A percentile compares a stretch with the other conserved stretches of the same genome.
These are phyloP conservation scores for Debaryomyces maramus DNA, from an alignment of 805 yeast genomes.

Conservation along the genomic window DNA sequence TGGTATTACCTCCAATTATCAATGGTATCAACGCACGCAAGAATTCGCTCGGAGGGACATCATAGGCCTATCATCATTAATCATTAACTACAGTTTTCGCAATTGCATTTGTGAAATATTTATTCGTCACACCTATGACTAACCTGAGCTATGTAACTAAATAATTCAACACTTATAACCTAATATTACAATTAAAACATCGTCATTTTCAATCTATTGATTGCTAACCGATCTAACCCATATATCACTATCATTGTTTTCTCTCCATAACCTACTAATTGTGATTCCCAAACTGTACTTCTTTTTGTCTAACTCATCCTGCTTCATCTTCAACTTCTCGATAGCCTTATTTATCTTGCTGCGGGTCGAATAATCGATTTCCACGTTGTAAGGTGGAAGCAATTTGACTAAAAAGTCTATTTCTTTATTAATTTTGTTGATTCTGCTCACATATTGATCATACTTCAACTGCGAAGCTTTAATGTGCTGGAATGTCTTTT, in stretches of 20 bases:
- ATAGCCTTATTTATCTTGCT: constrained; percentile 41
- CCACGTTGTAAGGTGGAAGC: constrained; percentile 46
- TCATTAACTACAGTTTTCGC: no score
- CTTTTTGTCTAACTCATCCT: constrained; percentile 43
- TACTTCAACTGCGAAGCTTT: constrained; percentile 32
- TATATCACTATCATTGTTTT: constrained; percentile 40
- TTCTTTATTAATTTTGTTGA: constrained; percentile 42
- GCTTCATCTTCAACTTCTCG: constrained; percentile 37
- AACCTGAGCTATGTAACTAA: not conserved
- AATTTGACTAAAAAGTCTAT: constrained; percentile 36
- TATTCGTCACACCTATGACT: not conserved
- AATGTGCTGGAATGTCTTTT: constrained; percentile 15
- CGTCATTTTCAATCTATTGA: not conserved
- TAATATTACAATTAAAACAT: no score
- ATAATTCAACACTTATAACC: no score
- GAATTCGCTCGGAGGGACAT: not conserved
- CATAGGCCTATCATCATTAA: no score
- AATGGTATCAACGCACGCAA: not conserved
- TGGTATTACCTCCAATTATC: not conserved
- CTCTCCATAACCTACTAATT: constrained; percentile 45
- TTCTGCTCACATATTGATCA: constrained; percentile 30
- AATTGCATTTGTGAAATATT: not conserved
- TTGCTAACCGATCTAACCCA: constrained; percentile 34
- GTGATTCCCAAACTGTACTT: constrained; percentile 43
- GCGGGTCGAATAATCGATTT: constrained; percentile 42